Percentiles rank a stretch among this genome's conserved stretches.
These are phyloP conservation scores for Eucalyptus pumila DNA, from an alignment of 345 rosid genomes.

Conservation along the genomic window DNA sequence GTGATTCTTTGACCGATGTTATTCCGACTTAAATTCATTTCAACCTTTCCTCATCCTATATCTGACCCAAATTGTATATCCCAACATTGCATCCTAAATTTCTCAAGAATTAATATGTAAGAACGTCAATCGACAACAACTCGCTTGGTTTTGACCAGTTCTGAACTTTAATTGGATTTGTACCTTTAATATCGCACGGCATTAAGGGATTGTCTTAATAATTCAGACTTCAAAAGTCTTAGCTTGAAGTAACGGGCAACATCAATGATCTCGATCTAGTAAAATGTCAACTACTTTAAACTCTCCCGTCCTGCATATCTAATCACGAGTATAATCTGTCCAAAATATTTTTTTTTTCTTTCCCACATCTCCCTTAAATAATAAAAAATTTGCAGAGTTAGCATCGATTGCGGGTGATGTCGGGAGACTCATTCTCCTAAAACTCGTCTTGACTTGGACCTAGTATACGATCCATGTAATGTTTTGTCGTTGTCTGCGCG, in stretches of 20 bases:
- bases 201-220: not conserved
- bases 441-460: not conserved
- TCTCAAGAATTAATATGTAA: not conserved
- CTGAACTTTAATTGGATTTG: not conserved
- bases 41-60: not conserved
- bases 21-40: not conserved
- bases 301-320: not conserved
- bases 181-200: not conserved
- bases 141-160: not conserved
- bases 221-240: not conserved
- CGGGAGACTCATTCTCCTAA: not conserved
- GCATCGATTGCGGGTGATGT: not conserved
- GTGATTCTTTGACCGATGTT: not conserved
- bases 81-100: not conserved
- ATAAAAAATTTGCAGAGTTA: not conserved
- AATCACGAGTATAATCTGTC: not conserved
- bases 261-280: not conserved
- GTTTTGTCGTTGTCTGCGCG: not conserved
- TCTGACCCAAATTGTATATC: not conserved
- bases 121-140: not conserved
- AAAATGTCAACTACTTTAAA: not conserved
- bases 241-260: not conserved
- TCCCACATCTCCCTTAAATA: not conserved
- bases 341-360: not conserved
- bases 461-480: not conserved